phyloP scores from a whole-genome alignment of 2,329 filamentous ascomycete genomes.

The Apiospora marii region DNA sequence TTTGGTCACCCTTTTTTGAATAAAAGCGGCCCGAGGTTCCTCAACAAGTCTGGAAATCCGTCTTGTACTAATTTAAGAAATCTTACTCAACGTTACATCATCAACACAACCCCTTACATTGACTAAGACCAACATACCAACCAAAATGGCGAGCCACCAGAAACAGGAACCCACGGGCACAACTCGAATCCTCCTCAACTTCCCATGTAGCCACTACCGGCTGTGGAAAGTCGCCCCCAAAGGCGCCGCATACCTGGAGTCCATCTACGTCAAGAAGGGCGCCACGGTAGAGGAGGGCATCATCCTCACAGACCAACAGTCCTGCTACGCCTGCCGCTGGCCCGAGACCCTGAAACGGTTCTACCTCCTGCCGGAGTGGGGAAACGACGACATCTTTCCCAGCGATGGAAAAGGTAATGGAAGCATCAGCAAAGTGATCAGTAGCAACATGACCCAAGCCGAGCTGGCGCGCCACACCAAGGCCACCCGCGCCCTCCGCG shows the following conservation, averaged over 20 bases:
- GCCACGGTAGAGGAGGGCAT: background rate
- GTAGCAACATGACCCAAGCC: background rate
- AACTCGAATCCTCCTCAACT: background rate
- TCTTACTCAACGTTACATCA: background rate
- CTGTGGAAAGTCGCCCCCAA: background rate
- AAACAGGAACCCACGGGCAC: background rate
- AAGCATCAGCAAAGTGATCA: background rate
- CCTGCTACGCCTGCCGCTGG: constrained; percentile 10
- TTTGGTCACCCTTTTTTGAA: background rate
- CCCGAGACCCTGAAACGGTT: background rate
- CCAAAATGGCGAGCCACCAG: background rate
- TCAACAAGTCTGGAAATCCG: too few species aligned
- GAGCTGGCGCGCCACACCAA: background rate
- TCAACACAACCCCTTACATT: background rate
- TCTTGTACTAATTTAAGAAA: background rate
- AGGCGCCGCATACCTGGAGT: background rate
- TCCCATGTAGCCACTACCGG: background rate
- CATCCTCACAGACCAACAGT: background rate
- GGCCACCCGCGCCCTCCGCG: background rate
- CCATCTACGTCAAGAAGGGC: background rate
- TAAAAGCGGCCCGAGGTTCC: background rate
- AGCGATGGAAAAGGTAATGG: too few species aligned
- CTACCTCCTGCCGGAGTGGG: background rate
- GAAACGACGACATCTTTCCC: background rate
- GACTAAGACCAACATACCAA: too few species aligned